phyloP scores from a whole-genome alignment of 495 filamentous ascomycete species.

The Apiosordaria backusii region DNA sequence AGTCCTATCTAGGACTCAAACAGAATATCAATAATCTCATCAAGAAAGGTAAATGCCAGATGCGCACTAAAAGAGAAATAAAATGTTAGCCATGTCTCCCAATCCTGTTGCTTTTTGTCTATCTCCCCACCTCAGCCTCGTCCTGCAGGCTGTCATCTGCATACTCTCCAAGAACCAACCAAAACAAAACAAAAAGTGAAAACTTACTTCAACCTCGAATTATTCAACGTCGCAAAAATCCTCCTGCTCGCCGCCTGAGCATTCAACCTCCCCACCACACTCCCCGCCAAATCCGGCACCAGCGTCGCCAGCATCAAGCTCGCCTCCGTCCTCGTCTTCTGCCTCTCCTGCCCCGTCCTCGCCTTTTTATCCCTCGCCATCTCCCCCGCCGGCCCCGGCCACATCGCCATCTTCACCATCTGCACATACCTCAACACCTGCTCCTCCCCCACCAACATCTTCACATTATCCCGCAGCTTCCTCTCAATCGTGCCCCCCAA shows the following conservation, averaged over 20 bases:
- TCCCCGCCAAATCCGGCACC: constrained; percentile 76
- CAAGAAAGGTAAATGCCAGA: constrained; percentile 71
- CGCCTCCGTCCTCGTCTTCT: constrained; percentile 69
- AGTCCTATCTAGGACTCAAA: constrained; percentile 51
- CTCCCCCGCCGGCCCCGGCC: constrained; percentile 67
- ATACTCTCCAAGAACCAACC: background rate
- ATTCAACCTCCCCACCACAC: constrained; percentile 79
- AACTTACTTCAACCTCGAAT: constrained; percentile 64
- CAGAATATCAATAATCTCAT: constrained; percentile 71
- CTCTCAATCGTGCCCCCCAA: constrained; percentile 95
- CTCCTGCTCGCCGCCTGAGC: constrained; percentile 77
- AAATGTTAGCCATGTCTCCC: background rate
- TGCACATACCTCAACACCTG: constrained; percentile 70
- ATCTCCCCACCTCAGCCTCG: background rate
- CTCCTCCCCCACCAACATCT: constrained; percentile 68
- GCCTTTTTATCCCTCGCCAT: constrained; percentile 47
- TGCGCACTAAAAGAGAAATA: constrained; percentile 56
- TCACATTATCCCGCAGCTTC: constrained; percentile 79
- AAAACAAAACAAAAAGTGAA: constrained; percentile 8
- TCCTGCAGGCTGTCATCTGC: background rate
- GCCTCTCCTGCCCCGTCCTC: constrained; percentile 62
- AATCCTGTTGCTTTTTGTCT: background rate
- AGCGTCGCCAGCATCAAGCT: constrained; percentile 76
- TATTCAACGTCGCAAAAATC: constrained; percentile 80
- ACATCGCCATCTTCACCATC: constrained; percentile 68